Conservation (phyloP, 352 stramenopile genomes). For the Globisporangium sylvaticum region DNA sequence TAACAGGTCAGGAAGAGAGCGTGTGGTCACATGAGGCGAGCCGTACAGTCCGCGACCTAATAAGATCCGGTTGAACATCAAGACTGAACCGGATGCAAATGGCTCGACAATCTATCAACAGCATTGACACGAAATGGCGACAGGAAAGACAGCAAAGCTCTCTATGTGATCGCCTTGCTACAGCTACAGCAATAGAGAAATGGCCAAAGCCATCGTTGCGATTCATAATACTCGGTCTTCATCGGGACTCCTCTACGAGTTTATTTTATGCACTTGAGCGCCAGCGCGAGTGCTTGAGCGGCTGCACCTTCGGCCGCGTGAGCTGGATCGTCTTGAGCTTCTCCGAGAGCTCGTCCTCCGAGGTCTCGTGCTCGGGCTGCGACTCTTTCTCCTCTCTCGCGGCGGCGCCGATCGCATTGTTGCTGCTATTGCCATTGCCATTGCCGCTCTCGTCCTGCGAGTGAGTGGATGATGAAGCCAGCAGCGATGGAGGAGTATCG, state of each 20-base stretch:
- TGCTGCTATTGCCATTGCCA: neutral
- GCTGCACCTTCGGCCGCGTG: conserved; percentile 47
- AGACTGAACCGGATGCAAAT: neutral
- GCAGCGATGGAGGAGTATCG: neutral
- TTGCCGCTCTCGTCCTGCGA: neutral
- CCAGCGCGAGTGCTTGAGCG: conserved; percentile 40
- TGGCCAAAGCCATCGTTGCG: too few species aligned
- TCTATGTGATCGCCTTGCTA: neutral
- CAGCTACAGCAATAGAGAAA: too few species aligned
- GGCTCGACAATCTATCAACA: conserved; percentile 6
- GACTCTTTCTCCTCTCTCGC: conserved; percentile 8
- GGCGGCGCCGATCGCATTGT: neutral
- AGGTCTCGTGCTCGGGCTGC: conserved; percentile 22
- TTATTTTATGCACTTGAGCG: conserved; percentile 17
- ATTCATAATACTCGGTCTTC: too few species aligned
- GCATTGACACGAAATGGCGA: conserved; percentile 17
- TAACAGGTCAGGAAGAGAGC: neutral
- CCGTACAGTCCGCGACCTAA: neutral
- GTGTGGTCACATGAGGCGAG: neutral
- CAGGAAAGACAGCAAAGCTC: neutral
- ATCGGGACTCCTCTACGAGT: too few species aligned
- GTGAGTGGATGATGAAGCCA: neutral
- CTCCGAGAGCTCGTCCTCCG: conserved; percentile 53
- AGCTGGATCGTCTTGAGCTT: conserved; percentile 70
- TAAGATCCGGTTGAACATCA: neutral